Evolutionary conservation across 2,329 filamentous ascomycete genomes (phyloP), one percentile per base, ranked within the genome.

Genomic region (Allantophomopsis cytisporea): DNA sequence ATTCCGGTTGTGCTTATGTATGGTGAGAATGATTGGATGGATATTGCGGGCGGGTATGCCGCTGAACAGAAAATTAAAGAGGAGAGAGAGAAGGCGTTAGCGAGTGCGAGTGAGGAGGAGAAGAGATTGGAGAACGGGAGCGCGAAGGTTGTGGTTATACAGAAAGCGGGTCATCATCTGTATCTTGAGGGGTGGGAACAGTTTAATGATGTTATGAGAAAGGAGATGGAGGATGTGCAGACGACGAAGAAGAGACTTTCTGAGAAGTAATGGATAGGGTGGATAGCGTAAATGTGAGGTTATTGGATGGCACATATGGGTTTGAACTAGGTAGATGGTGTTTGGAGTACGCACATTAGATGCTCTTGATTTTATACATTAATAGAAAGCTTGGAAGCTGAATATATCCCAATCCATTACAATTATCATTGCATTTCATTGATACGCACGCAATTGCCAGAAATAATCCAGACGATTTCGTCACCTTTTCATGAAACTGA

Each of bases 1-100:
- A 68, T 87, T 37, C 89, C 91, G 0, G 67, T 96, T 23, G 73
- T 96, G 7, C 74, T 98, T 56, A 88, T 96, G 83, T 98, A 98
- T 55, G 91, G 91, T 46, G 88, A 96, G 52, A 80, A 91, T 54
- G 91, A 98, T 65, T 98, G 91, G 91, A 98, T 98, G 91, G 91
- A 98, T 49, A 79, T 91, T 7, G 76, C 77, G 0, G 91, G 88
- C 20, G 91, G 91, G 0, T 75, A 79, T 36, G 86, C 83, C 0
- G 79, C 88, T 0, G 75, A 83, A 53, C 75, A 88, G 60, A 87
- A 82, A 57, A 71, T 96, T 11, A 79, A 84, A 43, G 68, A 79
- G 42, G 76, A 80, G 45, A 73, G 72, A 46, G 60, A 62, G 18
- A 71, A 73, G 37, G 66, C 71, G 0, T 61, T 94, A 3, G 60